Conservation (phyloP, 164 flowering plant species). For the Nymphaea thermarum region DNA sequence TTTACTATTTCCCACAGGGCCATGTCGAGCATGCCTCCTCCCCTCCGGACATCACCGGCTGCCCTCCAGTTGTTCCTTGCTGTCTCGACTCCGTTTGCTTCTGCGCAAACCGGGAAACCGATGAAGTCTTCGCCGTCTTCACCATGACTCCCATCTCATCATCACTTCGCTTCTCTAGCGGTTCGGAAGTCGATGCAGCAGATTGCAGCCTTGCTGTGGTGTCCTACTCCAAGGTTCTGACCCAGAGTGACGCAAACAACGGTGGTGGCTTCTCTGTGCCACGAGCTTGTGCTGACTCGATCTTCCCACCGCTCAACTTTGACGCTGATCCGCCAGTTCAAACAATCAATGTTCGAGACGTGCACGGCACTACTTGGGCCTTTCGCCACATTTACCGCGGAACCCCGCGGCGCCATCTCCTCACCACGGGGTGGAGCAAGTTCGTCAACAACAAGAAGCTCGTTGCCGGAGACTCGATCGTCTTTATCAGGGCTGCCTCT, state of each 20-base stretch:
- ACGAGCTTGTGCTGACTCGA: conserved; percentile 59
- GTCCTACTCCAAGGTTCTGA: conserved; percentile 49
- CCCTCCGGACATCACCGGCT: conserved; percentile 8
- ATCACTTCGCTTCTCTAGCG: not conserved
- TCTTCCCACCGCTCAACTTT: conserved; percentile 52
- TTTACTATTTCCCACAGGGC: conserved; percentile 80
- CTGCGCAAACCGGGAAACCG: conserved; percentile 38
- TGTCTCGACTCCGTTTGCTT: conserved; percentile 22
- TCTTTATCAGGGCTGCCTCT: conserved; percentile 35
- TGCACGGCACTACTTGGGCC: conserved; percentile 40
- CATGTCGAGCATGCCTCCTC: conserved; percentile 43
- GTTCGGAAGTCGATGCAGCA: not conserved
- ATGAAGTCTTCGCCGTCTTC: conserved; percentile 38
- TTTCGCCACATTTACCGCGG: conserved; percentile 63
- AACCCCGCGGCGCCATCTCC: conserved; percentile 68
- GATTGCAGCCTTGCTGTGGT: conserved; percentile 12
- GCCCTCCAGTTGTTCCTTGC: conserved; percentile 23
- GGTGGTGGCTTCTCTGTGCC: conserved; percentile 94
- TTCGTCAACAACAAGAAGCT: conserved; percentile 71
- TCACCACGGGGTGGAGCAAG: conserved; percentile 92
- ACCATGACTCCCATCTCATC: conserved; percentile 11
- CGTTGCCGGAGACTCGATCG: conserved; percentile 64
- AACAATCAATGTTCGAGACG: conserved; percentile 31
- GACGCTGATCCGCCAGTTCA: conserved; percentile 63
- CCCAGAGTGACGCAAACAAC: conserved; percentile 73